phyloP scores from a whole-genome alignment of 441 rosid genomes.

The Populus hybrid region DNA sequence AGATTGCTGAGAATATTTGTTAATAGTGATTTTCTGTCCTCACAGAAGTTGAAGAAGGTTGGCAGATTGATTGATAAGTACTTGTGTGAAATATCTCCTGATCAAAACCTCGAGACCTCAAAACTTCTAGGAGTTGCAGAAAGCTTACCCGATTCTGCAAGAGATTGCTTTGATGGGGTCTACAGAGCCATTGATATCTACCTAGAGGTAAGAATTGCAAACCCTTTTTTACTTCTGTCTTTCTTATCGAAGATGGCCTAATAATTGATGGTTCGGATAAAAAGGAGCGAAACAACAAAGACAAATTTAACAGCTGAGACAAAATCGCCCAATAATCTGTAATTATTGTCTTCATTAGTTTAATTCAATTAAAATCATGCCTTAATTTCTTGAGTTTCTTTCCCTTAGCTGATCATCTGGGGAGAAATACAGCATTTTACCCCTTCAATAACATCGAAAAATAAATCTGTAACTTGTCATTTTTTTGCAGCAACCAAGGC shows the following conservation, averaged over 20 bases:
- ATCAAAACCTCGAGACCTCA: constrained; percentile 55
- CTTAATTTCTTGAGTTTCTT: no score
- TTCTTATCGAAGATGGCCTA: background rate
- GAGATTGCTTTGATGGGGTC: constrained; percentile 72
- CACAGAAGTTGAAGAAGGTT: constrained; percentile 40
- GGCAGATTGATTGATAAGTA: constrained; percentile 63
- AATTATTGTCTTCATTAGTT: background rate
- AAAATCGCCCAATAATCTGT: background rate
- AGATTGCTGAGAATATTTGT: constrained; percentile 57
- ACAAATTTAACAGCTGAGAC: background rate
- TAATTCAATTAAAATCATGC: background rate
- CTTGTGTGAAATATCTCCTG: constrained; percentile 70
- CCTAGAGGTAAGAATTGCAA: constrained; percentile 50
- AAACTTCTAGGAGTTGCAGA: constrained; percentile 67
- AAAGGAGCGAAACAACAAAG: background rate
- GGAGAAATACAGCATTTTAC: no score
- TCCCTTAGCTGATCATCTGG: no score
- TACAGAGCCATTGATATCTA: constrained; percentile 74
- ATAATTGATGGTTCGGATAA: background rate
- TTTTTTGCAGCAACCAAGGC: background rate
- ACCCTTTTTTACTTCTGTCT: background rate
- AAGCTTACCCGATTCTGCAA: constrained; percentile 67
- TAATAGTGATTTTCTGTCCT: constrained; percentile 13
- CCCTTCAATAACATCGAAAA: no score
- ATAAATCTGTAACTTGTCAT: no score